A percentile compares a stretch with the other conserved stretches of the same genome.
These are phyloP conservation scores for Aspergillus indologenus DNA, from an alignment of 495 filamentous ascomycete species.

Conservation along the genomic window DNA sequence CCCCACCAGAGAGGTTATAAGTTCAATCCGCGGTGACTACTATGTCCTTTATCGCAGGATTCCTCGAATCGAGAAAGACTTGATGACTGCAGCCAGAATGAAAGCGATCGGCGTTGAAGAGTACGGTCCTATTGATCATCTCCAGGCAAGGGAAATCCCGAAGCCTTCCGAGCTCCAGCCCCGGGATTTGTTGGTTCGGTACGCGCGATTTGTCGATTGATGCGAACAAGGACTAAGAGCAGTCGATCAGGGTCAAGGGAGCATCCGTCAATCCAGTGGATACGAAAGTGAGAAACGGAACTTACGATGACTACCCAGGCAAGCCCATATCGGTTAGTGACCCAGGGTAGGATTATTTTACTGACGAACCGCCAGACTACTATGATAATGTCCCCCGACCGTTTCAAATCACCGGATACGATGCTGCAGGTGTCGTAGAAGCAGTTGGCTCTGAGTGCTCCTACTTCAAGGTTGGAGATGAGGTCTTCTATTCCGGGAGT, in stretches of 20 bases:
- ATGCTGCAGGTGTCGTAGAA: constrained; percentile 32
- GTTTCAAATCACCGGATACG: constrained; percentile 30
- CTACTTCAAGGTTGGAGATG: constrained; percentile 26
- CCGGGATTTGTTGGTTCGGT: constrained; percentile 29
- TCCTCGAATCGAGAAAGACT: not conserved
- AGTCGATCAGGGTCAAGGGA: not conserved
- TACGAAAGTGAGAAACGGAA: constrained; percentile 29
- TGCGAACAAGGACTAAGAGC: not conserved
- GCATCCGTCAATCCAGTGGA: constrained; percentile 33
- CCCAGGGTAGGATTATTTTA: no score
- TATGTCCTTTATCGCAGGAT: not conserved
- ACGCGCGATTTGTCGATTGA: not conserved
- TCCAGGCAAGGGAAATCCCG: constrained; percentile 20
- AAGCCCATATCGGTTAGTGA: not conserved
- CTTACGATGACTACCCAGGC: constrained; percentile 34
- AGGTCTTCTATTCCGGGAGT: constrained; percentile 31
- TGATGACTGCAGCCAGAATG: not conserved
- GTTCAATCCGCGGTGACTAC: not conserved
- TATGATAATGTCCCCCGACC: constrained; percentile 22
- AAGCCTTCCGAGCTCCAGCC: constrained; percentile 20
- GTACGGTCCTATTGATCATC: constrained; percentile 27
- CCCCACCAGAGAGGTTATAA: not conserved
- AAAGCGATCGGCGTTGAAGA: constrained; percentile 27
- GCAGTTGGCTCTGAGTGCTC: constrained; percentile 20
- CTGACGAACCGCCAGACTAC: constrained; percentile 20